Base-by-base conservation (phyloP, 176 grass and related monocot species). In the Aegilops sharonensis region DNA sequence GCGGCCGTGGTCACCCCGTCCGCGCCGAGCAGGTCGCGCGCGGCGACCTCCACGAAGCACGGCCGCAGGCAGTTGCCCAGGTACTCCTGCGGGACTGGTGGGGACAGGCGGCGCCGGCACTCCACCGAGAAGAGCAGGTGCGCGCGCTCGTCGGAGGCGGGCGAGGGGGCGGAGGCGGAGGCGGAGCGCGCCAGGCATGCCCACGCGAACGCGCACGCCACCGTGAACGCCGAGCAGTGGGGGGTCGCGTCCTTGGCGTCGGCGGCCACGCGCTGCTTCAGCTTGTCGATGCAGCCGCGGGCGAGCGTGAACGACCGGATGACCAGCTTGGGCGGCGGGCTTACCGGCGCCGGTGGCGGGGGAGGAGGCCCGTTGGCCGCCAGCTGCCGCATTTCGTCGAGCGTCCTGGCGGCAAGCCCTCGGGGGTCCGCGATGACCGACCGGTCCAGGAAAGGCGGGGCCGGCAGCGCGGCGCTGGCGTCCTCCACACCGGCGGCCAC, bases 131-230 rank as follows among this genome's bases (percentile, higher is more conserved):
- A 99, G 18, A 93, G 85, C 68, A 99, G 81, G 71, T 94, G 92
- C 43, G 90, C 97, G 25, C 52, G 90, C 48, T 91, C 47, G 39
- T 85, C 39, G 21, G 87, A 45, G 42, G 42, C 42, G 42, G 42
- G 42, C 3, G 42, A 79, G 42, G 6, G 21, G 68, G 34, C 9
- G 13, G 15, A 1, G 5, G 11, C 61, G 31, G 27, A 15, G n/a
- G 48, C 82, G 9, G 81, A 75, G 59, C 82, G 78, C 61, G 86
- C 78, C 23, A 99, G 89, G 82, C 97, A 96, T 23, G 88, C 77
- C 97, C 97, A 99, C 68, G 94, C 94, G 50, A 91, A 93, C n/a
- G 97, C 94, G 75, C 97, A 96, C 37, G 94, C 94, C 87, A 94
- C 97, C 35, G 92, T 93, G 64, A 99, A 99, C 30, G 92, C 79